Conservation (phyloP, 2,329 filamentous ascomycete species). For the Cladosporium phlei region DNA sequence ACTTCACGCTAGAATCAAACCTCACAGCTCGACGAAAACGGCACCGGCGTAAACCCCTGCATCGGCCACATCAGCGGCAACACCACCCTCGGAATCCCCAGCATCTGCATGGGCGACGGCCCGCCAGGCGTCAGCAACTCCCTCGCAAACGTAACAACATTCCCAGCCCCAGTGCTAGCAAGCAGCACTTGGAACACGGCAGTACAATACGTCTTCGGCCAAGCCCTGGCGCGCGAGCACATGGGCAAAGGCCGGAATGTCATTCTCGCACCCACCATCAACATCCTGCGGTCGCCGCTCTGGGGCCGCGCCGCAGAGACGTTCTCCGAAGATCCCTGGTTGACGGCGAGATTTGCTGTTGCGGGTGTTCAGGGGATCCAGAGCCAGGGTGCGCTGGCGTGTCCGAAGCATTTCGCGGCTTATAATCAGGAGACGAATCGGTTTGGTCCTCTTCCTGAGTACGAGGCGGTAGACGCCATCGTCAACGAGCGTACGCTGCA, state of each 20-base stretch:
- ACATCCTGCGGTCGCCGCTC: constrained; percentile 7
- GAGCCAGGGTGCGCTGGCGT: constrained; percentile 38
- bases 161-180: constrained; percentile 10
- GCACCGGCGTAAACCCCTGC: constrained; percentile 10
- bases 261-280: constrained; percentile 13
- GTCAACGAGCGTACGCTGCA: constrained; percentile 72
- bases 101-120: constrained; percentile 12
- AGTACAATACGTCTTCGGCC: constrained; percentile 10
- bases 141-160: constrained; percentile 11
- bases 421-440: constrained; percentile 55
- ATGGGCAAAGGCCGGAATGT: constrained; percentile 13
- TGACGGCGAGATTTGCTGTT: constrained; percentile 39
- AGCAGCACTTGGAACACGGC: constrained; percentile 10
- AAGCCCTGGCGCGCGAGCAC: constrained; percentile 12
- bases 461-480: constrained; percentile 56
- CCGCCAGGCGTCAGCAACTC: constrained; percentile 12
- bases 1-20: not conserved
- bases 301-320: constrained; percentile 12
- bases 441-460: constrained; percentile 30
- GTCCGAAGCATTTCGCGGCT: constrained; percentile 51
- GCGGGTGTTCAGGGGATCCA: constrained; percentile 38
- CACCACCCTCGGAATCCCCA: constrained; percentile 10
- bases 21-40: constrained; percentile 11
- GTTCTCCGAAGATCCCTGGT: constrained; percentile 37
- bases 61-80: constrained; percentile 14